Conservation (phyloP, 306 rosid genomes). For the Cotoneaster glaucophyllus region DNA sequence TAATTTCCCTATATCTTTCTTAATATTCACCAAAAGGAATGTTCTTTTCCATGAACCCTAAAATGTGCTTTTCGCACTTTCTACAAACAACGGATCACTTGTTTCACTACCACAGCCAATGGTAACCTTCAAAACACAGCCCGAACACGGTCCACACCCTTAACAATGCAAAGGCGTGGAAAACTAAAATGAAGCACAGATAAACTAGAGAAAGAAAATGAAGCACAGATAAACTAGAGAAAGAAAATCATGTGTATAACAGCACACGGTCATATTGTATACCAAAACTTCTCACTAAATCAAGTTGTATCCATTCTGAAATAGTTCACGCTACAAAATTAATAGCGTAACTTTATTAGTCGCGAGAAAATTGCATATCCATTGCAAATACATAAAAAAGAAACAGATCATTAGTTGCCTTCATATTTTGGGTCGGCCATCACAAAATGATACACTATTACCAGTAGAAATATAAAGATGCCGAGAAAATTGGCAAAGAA, state of each 20-base stretch:
- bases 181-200: neutral
- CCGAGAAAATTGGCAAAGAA: conserved; percentile 93
- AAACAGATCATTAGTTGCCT: conserved; percentile 38
- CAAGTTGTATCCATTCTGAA: conserved; percentile 22
- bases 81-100: neutral
- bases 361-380: conserved; percentile 9
- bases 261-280: conserved; percentile 11
- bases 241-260: neutral
- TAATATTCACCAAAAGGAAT: neutral
- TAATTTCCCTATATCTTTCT: neutral
- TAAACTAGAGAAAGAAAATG: neutral
- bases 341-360: conserved; percentile 14
- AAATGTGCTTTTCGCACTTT: neutral
- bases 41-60: neutral
- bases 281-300: conserved; percentile 5
- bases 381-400: neutral
- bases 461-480: conserved; percentile 69
- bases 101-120: neutral
- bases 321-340: conserved; percentile 24
- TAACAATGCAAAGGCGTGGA: neutral
- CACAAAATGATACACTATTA: conserved; percentile 81
- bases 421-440: conserved; percentile 86
- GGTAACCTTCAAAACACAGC: neutral
- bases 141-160: neutral
- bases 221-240: too few species aligned